Evolutionary conservation across 768 basidiomycete species (phyloP).

Genomic region (Sarcodon sp.): DNA sequence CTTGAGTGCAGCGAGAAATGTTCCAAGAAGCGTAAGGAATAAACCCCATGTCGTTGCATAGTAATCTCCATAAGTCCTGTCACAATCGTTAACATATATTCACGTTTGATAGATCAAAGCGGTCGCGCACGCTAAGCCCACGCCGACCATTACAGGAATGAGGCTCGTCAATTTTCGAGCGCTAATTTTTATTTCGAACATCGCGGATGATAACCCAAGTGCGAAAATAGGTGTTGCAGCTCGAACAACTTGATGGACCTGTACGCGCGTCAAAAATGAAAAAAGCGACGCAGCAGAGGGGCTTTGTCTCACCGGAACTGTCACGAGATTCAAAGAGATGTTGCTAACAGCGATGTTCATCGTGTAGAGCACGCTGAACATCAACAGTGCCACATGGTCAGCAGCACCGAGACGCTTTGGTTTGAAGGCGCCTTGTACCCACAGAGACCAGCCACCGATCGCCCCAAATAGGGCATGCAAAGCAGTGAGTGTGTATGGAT

Average conservation of each 20-base stretch:
- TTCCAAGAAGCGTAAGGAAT: conserved; percentile 79
- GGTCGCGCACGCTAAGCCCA: conserved; percentile 74
- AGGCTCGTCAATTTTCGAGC: conserved; percentile 57
- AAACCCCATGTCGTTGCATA: conserved; percentile 82
- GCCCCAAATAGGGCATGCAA: conserved; percentile 82
- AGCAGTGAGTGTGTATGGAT: conserved; percentile 91
- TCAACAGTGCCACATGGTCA: conserved; percentile 50
- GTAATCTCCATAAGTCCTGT: conserved; percentile 90
- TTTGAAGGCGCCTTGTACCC: conserved; percentile 41
- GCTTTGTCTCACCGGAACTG: conserved; percentile 59
- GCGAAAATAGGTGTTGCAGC: conserved; percentile 91
- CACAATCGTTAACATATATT: not conserved
- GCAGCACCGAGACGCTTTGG: conserved; percentile 37
- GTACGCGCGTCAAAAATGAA: not conserved
- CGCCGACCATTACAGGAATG: conserved; percentile 78
- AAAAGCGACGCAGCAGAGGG: not conserved
- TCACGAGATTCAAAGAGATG: conserved; percentile 76
- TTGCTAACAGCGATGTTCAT: conserved; percentile 95
- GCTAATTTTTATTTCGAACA: conserved; percentile 53
- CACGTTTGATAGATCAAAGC: not conserved
- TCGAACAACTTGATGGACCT: conserved; percentile 98
- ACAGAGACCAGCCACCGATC: conserved; percentile 61
- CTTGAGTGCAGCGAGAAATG: conserved; percentile 85
- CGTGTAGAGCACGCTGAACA: conserved; percentile 86
- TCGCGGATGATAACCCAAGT: conserved; percentile 57